Evolutionary conservation across 2,329 filamentous ascomycete species (phyloP).

Genomic region (Colletotrichum truncatum): DNA sequence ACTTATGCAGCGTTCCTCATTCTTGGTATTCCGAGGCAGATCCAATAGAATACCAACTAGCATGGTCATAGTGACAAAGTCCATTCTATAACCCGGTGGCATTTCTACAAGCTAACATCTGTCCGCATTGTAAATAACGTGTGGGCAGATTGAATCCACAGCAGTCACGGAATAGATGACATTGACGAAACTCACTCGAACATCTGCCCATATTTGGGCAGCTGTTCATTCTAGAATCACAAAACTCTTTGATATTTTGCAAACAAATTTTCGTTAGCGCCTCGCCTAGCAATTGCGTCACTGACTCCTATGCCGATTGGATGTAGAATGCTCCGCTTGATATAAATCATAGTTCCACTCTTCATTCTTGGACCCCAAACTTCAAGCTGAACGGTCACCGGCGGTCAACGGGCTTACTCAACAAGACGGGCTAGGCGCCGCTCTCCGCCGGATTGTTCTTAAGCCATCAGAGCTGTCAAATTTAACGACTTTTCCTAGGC

Average conservation of each 20-base stretch:
- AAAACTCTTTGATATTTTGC: not conserved
- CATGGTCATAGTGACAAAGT: no score
- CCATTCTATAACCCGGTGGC: no score
- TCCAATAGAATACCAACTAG: no score
- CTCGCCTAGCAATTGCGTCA: not conserved
- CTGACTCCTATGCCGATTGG: conserved; percentile 10
- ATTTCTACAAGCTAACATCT: no score
- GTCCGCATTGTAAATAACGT: no score
- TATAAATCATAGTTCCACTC: not conserved
- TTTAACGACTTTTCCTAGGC: conserved; percentile 9
- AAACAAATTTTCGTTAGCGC: not conserved
- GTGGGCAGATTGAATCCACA: no score
- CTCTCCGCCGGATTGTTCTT: not conserved
- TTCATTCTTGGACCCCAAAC: not conserved
- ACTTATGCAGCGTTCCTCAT: conserved; percentile 11
- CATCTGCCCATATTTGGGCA: no score
- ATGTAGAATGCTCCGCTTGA: not conserved
- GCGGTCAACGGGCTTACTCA: not conserved
- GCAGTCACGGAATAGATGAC: no score
- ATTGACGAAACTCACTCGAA: no score
- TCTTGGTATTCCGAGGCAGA: not conserved
- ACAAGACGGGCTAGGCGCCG: not conserved
- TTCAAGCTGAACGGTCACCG: not conserved
- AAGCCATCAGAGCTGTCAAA: not conserved
- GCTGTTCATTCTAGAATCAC: not conserved